These are phyloP conservation scores for Penicillium sp. DNA, from an alignment of 2,329 filamentous ascomycete genomes.

Conservation along the genomic window DNA sequence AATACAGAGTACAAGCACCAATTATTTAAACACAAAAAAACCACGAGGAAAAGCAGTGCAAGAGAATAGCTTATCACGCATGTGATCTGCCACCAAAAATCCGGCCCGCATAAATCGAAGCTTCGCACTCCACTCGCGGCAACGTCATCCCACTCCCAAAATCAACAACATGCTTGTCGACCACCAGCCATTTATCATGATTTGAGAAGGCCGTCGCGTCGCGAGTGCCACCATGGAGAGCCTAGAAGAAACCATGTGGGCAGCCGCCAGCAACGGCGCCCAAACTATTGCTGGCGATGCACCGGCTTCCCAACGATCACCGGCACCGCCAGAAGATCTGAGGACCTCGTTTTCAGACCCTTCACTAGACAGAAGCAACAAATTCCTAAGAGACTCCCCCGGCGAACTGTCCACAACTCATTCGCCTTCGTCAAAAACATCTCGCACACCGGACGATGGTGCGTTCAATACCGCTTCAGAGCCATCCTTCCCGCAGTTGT, in stretches of 20 bases:
- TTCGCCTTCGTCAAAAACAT: not conserved
- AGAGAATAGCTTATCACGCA: no score
- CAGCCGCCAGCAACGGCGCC: slow-evolving; percentile 21
- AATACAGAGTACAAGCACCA: no score
- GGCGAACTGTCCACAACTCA: not conserved
- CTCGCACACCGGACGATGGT: slow-evolving; percentile 1
- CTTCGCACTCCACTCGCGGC: not conserved
- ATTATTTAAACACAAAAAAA: no score
- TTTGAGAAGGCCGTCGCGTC: not conserved
- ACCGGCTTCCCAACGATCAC: slow-evolving; percentile 19
- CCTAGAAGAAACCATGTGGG: slow-evolving; percentile 33
- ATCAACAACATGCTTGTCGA: not conserved
- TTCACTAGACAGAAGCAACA: slow-evolving; percentile 4
- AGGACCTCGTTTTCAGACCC: slow-evolving; percentile 10
- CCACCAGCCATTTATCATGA: not conserved
- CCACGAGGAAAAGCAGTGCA: no score
- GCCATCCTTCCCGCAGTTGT: slow-evolving; percentile 16
- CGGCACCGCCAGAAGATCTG: slow-evolving; percentile 10
- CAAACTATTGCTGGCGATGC: slow-evolving; percentile 21
- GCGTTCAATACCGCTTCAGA: not conserved
- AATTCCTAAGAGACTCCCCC: not conserved
- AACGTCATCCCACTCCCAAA: not conserved
- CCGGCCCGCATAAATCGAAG: not conserved
- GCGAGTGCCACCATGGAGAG: slow-evolving; percentile 32
- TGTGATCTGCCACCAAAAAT: not conserved